Evolutionary conservation across 768 basidiomycete genomes (phyloP), one percentile per base, ranked within the genome.

Genomic region (Boletus reticuloceps): DNA sequence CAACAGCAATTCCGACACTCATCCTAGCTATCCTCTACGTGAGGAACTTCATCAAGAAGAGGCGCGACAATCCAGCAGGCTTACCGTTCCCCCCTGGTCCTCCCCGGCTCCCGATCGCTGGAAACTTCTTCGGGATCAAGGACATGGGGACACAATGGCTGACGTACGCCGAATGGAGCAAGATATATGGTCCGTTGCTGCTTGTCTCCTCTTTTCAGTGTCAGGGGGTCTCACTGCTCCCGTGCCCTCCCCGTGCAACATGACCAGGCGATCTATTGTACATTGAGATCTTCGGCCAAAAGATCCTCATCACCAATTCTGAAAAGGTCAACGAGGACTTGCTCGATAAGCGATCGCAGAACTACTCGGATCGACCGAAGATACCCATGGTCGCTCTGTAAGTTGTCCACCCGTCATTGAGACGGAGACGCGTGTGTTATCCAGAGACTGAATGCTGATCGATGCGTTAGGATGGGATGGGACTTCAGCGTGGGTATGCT

Each of bases 41-140:
- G 48, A 51, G 25, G 36, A 54, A 16, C 3, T 47, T 51, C 27
- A 20, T 64, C 29, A 47, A 22, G 42, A 57, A 45, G 45, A 52
- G 41, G 32, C 34, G 31, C 38, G 52, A 51, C 25, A 64, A 69
- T 12, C 60, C 67, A 16, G 34, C 50, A 19, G 57, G 65, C 10
- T 50, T 66, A 4, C 64, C 62, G 8, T 45, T 75, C 13, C 78
- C 78, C 19, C 78, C 77, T 19, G 78, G 78, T 16, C 76, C 78
- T 8, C 69, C 61, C 36, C 67, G 68, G 32, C 60, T 74, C n/a
- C 77, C 78, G 31, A 44, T 79, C n/a, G 58, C 79, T 17, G 79
- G 75, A 37, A 79, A 79, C 54, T 53, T 79, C 6, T 59, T 77
- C 6, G 75, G 76, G 48, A 75, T 79, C 70, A 69, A 70, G 39